Evolutionary conservation across 805 yeast species (phyloP), one percentile per base, ranked within the genome.

Genomic region (Brettanomyces sp.): DNA sequence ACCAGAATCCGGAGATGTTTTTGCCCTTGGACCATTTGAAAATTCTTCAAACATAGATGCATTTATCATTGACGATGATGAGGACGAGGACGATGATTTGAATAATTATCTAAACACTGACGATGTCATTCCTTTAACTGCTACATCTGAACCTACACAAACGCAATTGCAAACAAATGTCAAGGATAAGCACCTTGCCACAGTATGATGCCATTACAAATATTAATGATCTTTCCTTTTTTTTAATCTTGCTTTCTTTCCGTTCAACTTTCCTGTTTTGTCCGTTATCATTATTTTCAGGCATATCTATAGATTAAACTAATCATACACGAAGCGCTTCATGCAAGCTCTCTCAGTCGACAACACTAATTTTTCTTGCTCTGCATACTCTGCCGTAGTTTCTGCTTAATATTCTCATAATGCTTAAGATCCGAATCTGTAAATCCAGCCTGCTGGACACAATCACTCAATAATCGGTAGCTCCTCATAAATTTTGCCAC

Each of bases 401-500:
- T 50, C 13, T 40, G 48, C 44, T 63, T 59, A 22, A 61, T 55
- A 14, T 47, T 38, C 38, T 63, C 59, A 46, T 52, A 59, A 23
- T 54, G 60, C 39, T 44, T 42, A 44, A 77, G 54, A 45, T 60
- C 65, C 48, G 61, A 64, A n/a, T 79, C 79, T 35, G 66, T 65
- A 43, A 75, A 64, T 33, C 77, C 65, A 52, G 63, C 68, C 56
- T 58, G 25, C 49, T 72, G 70, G 51, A 73, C 68, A 62, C 65
- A 58, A 13, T 69, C 73, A 0, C 91, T 93, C 30, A 86, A 67
- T 45, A 73, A 59, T 40, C 76, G 63, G 60, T 82, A 89, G 41
- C 89, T 82, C 55, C 73, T 73, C 69, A 88, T 85, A 63, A 82
- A 89, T 63, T 90, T 90, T 56, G 95, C 79, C 47, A 90, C 97